These are phyloP conservation scores for Spergularia azorica DNA, from an alignment of 179 eudicot species.

Conservation along the genomic window DNA sequence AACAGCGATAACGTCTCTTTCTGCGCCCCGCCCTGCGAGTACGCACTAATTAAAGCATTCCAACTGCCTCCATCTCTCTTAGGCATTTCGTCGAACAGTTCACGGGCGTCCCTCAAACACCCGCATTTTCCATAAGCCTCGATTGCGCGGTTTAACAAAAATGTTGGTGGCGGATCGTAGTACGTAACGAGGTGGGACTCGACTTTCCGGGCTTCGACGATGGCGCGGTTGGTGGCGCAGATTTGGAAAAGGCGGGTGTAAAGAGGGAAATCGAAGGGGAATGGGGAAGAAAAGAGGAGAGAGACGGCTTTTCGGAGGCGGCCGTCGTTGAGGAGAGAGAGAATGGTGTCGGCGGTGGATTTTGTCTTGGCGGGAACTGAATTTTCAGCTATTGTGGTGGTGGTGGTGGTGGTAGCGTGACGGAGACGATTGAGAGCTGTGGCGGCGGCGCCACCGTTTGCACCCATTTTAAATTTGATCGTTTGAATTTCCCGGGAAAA, in stretches of 20 bases:
- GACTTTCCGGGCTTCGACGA: constrained; percentile 65
- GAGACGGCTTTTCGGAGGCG: constrained; percentile 59
- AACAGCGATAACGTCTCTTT: constrained; percentile 48
- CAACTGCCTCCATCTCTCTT: constrained; percentile 77
- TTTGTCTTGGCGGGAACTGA: constrained; percentile 19
- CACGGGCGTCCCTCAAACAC: constrained; percentile 59
- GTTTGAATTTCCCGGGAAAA: constrained; percentile 24
- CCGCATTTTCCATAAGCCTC: constrained; percentile 64
- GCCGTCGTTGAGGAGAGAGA: constrained; percentile 45
- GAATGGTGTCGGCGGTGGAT: constrained; percentile 37
- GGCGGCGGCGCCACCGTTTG: constrained; percentile 10
- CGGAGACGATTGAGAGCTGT: too few species aligned
- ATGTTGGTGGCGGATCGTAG: constrained; percentile 56
- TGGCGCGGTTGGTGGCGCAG: constrained; percentile 46
- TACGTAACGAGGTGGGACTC: constrained; percentile 66
- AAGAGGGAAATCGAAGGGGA: constrained; percentile 47
- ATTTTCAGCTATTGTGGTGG: neutral
- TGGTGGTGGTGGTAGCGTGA: constrained; percentile 22
- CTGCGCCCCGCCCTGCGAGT: constrained; percentile 32
- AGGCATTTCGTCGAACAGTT: constrained; percentile 88
- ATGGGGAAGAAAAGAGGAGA: constrained; percentile 55
- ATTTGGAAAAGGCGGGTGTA: constrained; percentile 57
- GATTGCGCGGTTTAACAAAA: constrained; percentile 66
- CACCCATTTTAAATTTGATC: constrained; percentile 20
- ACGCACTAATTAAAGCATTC: constrained; percentile 67